Evolutionary conservation across 2,329 filamentous ascomycete genomes (phyloP).

Genomic region (Claviceps sp.): DNA sequence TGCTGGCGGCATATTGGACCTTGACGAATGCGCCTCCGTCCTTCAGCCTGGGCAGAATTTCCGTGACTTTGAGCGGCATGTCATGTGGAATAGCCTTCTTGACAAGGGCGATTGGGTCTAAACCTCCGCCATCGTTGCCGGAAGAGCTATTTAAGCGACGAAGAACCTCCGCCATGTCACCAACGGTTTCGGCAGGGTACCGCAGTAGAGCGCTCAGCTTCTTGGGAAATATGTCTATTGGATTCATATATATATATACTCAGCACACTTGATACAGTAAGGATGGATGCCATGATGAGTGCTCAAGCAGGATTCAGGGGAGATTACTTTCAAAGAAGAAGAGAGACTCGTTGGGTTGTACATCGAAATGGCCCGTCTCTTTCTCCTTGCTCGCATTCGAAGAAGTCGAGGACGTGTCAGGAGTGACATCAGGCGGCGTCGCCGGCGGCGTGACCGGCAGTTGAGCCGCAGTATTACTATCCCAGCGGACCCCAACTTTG

Average conservation of each 20-base stretch:
- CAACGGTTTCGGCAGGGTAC: conserved; percentile 33
- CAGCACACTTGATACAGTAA: not conserved
- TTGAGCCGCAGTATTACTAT: conserved; percentile 12
- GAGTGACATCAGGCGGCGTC: conserved; percentile 2
- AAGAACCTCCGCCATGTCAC: conserved; percentile 36
- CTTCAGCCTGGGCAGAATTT: conserved; percentile 72
- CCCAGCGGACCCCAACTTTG: conserved; percentile 7
- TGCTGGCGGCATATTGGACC: conserved; percentile 41
- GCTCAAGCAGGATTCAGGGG: not conserved
- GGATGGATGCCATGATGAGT: not conserved
- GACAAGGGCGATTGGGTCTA: conserved; percentile 40
- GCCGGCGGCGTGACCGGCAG: conserved; percentile 1
- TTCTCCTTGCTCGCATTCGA: conserved; percentile 34
- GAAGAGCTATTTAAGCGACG: conserved; percentile 37
- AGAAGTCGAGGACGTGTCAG: conserved; percentile 6
- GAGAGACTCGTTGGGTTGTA: conserved; percentile 63
- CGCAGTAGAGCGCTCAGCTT: conserved; percentile 42
- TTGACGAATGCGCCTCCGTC: conserved; percentile 93
- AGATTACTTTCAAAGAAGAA: conserved; percentile 76
- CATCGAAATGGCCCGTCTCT: conserved; percentile 69
- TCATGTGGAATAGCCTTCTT: conserved; percentile 50
- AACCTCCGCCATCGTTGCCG: conserved; percentile 31
- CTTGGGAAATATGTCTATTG: conserved; percentile 70
- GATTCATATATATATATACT: not conserved
- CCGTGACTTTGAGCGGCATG: conserved; percentile 55